Evolutionary conservation across 75 land plant species (phyloP), one percentile per base, ranked within the genome.

Genomic region (Chamaecyparis obtusa): DNA sequence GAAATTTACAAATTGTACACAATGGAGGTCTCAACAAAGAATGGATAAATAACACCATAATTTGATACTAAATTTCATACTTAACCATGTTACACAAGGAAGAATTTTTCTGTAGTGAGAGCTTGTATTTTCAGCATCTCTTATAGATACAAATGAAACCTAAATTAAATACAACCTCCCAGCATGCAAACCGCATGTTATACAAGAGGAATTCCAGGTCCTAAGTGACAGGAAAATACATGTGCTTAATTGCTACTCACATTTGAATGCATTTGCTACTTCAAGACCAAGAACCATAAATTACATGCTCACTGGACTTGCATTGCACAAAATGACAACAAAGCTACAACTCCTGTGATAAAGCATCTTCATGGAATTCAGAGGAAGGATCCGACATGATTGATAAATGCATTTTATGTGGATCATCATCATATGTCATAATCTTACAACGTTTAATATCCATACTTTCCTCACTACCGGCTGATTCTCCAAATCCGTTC

Each of bases 401-500:
- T 44, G 83, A 80, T 21, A 27, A 30, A 80, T 43, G 48, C 51
- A 27, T 24, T 80, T 37, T 80, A 44, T 80, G 48, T 44, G 83
- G 49, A 80, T 15, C 27, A 27, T 80, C 24, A 80, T 15, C 27
- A 44, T 80, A 21, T 80, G 24, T 80, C 3, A 14, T 21, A 72
- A 72, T 72, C 30, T 43, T 43, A 43, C 9, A 44, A 24, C n/a
- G 49, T 44, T 80, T 44, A 2, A 5, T 80, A 44, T 80, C 83
- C 83, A 80, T 80, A 80, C 49, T 80, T 14, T 80, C 24, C 32
- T 80, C 83, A 19, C 83, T 80, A 44, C 83, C n/a, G 10, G 49
- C 30, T 27, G 83, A 80, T 3, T 80, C 83, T 43, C 83, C 83
- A 80, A 44, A 80, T 43, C 48, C 83, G 44, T 80, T 80, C 83